Conservation (phyloP, 768 basidiomycete species). For the Macrocybe gigantea region DNA sequence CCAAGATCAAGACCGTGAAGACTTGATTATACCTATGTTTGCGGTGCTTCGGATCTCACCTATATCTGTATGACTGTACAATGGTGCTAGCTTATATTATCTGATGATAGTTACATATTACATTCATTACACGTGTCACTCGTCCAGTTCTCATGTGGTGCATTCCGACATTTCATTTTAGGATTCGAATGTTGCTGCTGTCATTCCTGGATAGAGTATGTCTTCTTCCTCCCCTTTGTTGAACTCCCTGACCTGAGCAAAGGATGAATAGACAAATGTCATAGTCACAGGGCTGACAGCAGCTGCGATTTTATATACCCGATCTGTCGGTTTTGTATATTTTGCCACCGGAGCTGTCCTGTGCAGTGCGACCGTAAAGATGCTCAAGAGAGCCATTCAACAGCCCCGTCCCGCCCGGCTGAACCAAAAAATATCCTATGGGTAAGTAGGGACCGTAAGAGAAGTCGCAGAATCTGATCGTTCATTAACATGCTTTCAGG, state of each 20-base stretch:
- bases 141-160: no score
- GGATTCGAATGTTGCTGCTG: conserved; percentile 20
- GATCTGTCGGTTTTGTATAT: conserved; percentile 56
- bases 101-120: not conserved
- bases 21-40: no score
- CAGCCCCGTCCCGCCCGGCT: conserved; percentile 55
- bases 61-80: conserved; percentile 1
- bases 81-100: conserved; percentile 4
- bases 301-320: conserved; percentile 47
- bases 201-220: conserved; percentile 35
- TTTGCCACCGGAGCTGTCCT: conserved; percentile 51
- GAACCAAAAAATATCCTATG: conserved; percentile 53
- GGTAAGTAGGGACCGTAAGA: conserved; percentile 36
- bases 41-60: not conserved
- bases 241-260: not conserved
- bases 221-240: not conserved
- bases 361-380: conserved; percentile 54
- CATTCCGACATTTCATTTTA: no score
- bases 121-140: no score
- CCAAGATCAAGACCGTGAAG: no score
- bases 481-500: conserved; percentile 25
- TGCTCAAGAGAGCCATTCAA: conserved; percentile 52
- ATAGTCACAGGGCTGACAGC: conserved; percentile 50
- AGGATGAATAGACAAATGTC: conserved; percentile 43
- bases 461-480: not conserved